Base-by-base conservation (phyloP, 768 basidiomycete species). In the Mycena albidolilacea region DNA sequence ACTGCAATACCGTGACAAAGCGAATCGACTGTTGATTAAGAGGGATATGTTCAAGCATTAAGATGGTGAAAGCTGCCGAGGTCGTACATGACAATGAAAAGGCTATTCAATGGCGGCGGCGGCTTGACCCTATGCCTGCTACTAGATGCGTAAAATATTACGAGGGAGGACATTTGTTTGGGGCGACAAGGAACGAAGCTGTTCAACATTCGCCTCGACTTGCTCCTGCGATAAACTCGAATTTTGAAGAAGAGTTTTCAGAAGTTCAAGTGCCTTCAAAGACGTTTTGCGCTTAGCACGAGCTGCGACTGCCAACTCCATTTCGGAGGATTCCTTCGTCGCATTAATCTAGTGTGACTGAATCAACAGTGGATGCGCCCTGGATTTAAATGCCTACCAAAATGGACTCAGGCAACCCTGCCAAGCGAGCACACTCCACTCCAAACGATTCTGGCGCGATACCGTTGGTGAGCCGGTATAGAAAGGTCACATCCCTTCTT, bases 381-480 rank as follows among this genome's bases (percentile, higher is more conserved):
- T 11, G 58, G 8, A 7, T 8, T 35, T 6, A 37, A 41, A 41
- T 21, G 12, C 59, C 7, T 8, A 61, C 59, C 4, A 98, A 85
- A 9, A 99, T 86, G 1, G 81, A 72, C 75, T 93, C 91, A 0
- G 95, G 93, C 43, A 99, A 80, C 10, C 93, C 93, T 0, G 97
- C 97, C 35, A 98, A 87, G 55, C 95, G 89, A 9, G 92, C 96
- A 80, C 96, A 97, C 85, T 97, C 97, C 10, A 98, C 91, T 12
- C 97, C 97, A 79, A 97, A 98, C 0, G 95, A 96, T 78, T 93
- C 93, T 74, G 87, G 84, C 5, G 95, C 93, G 44, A 96, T 84
- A 12, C 97, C 96, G 8, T 84, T 82, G 0, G 88, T 87, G 23
- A 98, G 84, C 39, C 84, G 87, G 81, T 97, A 99, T 39, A 98